Conservation (phyloP, 352 stramenopile genomes). For the Pythium plurisporium region DNA sequence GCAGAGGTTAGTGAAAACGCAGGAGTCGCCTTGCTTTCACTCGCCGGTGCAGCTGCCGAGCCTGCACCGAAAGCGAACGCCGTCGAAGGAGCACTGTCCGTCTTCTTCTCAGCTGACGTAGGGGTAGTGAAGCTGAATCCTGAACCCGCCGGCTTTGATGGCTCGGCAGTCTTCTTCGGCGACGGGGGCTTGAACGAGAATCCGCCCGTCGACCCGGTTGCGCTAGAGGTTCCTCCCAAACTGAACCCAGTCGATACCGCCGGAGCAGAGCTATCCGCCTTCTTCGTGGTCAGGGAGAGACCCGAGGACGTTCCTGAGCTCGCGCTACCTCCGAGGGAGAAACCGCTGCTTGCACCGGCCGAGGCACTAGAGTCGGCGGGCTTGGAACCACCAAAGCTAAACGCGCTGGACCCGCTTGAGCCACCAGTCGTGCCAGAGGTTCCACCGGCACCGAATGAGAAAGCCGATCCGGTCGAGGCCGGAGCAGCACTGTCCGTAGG, state of each 20-base stretch:
- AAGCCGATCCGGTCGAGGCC: conserved; percentile 1
- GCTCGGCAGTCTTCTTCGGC: conserved; percentile 24
- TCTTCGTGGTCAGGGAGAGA: conserved; percentile 18
- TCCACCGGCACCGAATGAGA: conserved; percentile 9
- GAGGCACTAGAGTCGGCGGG: neutral
- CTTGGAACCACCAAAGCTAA: conserved; percentile 15
- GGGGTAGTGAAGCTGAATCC: conserved; percentile 16
- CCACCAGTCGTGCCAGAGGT: neutral
- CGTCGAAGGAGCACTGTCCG: neutral
- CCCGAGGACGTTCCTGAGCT: neutral
- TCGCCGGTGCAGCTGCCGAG: neutral
- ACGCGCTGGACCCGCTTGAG: no score
- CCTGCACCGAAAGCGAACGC: conserved; percentile 1
- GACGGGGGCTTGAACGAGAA: conserved; percentile 28
- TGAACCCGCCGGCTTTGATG: conserved; percentile 6
- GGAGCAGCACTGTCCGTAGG: conserved; percentile 18
- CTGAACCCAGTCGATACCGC: conserved; percentile 13
- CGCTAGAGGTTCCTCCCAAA: conserved; percentile 10
- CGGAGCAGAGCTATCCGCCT: neutral
- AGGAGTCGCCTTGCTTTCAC: conserved; percentile 16
- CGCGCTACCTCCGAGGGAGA: conserved; percentile 11
- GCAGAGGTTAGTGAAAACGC: conserved; percentile 9
- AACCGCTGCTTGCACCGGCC: neutral
- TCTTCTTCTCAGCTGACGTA: conserved; percentile 14
- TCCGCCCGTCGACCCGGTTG: neutral